Conservation (phyloP, 495 filamentous ascomycete species). For the Podospora appendiculata region DNA sequence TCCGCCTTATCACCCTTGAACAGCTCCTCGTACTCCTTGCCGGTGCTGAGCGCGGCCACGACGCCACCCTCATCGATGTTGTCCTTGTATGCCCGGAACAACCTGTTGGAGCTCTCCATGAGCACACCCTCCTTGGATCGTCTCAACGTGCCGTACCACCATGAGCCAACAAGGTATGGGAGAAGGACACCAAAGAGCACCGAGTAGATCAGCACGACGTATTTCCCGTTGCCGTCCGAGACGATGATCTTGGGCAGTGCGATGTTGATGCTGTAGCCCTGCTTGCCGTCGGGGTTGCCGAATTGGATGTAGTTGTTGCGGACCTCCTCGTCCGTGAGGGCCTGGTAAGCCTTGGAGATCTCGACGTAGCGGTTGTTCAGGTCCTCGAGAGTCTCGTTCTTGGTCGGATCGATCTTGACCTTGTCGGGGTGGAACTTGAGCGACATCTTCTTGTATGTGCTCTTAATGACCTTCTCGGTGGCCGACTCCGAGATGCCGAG, state of each 20-base stretch:
- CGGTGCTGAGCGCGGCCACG: constrained; percentile 69
- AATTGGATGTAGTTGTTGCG: constrained; percentile 94
- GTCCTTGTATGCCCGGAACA: constrained; percentile 89
- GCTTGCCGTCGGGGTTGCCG: constrained; percentile 95
- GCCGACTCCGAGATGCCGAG: constrained; percentile 78
- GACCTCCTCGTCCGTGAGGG: constrained; percentile 91
- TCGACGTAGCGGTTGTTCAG: constrained; percentile 89
- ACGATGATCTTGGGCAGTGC: constrained; percentile 90
- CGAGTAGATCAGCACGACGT: constrained; percentile 85
- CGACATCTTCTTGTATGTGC: constrained; percentile 76
- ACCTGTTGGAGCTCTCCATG: constrained; percentile 82
- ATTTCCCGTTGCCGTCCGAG: constrained; percentile 89
- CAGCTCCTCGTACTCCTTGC: constrained; percentile 63
- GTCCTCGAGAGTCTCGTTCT: constrained; percentile 81
- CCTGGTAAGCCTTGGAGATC: constrained; percentile 93
- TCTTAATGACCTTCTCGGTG: constrained; percentile 83
- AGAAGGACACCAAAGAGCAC: constrained; percentile 77
- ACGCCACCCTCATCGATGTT: constrained; percentile 71
- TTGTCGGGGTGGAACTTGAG: constrained; percentile 92
- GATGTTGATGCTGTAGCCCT: constrained; percentile 96
- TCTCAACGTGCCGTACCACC: constrained; percentile 96
- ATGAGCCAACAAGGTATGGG: constrained; percentile 88
- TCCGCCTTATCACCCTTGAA: constrained; percentile 69
- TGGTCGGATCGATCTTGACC: constrained; percentile 65
- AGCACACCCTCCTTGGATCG: constrained; percentile 87